Evolutionary conservation across 78 protist genomes (phyloP).

Genomic region (Planoprotostelium fungivorum): DNA sequence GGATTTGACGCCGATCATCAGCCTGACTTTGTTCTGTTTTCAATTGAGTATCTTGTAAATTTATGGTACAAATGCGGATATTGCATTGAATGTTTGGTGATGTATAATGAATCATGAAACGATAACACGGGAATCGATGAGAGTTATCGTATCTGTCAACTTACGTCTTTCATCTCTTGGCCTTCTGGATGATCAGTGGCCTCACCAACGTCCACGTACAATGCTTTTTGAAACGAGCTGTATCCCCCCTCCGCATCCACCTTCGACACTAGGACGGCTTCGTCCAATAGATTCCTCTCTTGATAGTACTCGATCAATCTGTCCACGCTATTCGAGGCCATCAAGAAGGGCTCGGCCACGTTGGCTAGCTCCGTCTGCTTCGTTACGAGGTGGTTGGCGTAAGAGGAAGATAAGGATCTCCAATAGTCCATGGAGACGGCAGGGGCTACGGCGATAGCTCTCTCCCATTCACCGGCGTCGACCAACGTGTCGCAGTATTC

Average conservation of each 20-base stretch:
- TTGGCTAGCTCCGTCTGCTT: neutral
- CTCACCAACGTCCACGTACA: neutral
- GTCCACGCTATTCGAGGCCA: neutral
- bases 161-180: neutral
- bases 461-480: conserved; percentile 26
- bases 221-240: neutral
- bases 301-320: neutral
- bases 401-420: neutral
- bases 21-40: neutral
- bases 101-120: too few relatives aligned
- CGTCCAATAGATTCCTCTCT: neutral
- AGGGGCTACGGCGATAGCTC: conserved; percentile 47
- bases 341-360: neutral
- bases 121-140: too few relatives aligned
- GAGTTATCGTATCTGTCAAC: too few relatives aligned
- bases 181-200: neutral
- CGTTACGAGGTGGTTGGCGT: neutral
- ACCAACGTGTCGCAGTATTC: conserved; percentile 30
- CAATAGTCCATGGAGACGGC: conserved; percentile 31
- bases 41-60: neutral
- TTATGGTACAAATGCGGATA: neutral
- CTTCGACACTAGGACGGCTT: neutral
- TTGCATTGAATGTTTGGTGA: neutral
- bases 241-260: neutral
- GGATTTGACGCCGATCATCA: neutral